These are phyloP conservation scores for Smittium culicis DNA, from an alignment of 371 early-diverging fungal species.

Conservation along the genomic window DNA sequence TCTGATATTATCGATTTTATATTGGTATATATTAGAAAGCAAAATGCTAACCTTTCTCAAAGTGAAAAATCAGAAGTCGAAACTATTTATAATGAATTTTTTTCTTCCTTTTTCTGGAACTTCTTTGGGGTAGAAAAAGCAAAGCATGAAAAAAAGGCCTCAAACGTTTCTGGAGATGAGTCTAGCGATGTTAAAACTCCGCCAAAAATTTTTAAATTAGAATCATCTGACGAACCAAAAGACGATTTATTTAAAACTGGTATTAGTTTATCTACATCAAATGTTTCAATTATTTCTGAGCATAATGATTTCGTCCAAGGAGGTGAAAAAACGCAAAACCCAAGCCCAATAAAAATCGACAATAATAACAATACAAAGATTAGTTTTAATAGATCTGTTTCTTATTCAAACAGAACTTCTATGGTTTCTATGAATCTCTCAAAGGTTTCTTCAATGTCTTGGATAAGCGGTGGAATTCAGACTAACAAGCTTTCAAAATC, in stretches of 20 bases:
- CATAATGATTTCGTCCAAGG: background rate
- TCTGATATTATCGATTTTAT: slow-evolving; percentile 31
- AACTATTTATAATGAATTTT: slow-evolving; percentile 57
- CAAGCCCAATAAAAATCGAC: slow-evolving; percentile 15
- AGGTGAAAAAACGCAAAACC: background rate
- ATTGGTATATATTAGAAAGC: slow-evolving; percentile 26
- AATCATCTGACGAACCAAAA: background rate
- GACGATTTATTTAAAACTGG: background rate
- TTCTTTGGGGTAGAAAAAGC: background rate
- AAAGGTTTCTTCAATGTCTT: slow-evolving; percentile 16
- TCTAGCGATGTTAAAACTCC: background rate
- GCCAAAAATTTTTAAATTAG: background rate
- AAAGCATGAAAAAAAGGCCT: background rate
- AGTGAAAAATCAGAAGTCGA: slow-evolving; percentile 55
- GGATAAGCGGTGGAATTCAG: slow-evolving; percentile 16
- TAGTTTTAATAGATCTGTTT: slow-evolving; percentile 34
- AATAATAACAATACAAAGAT: slow-evolving; percentile 35
- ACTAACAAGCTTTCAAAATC: slow-evolving; percentile 12
- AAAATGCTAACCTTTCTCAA: slow-evolving; percentile 34
- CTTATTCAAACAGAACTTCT: slow-evolving; percentile 19
- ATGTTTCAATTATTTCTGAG: background rate
- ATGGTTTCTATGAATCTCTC: slow-evolving; percentile 18
- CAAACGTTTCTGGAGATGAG: background rate
- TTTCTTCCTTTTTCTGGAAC: slow-evolving; percentile 51
- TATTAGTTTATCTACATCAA: background rate